Percentiles rank a stretch among this genome's conserved stretches.
Evolutionary conservation across 2,329 filamentous ascomycete genomes (phyloP).

Genomic region (Xylaria sp.): DNA sequence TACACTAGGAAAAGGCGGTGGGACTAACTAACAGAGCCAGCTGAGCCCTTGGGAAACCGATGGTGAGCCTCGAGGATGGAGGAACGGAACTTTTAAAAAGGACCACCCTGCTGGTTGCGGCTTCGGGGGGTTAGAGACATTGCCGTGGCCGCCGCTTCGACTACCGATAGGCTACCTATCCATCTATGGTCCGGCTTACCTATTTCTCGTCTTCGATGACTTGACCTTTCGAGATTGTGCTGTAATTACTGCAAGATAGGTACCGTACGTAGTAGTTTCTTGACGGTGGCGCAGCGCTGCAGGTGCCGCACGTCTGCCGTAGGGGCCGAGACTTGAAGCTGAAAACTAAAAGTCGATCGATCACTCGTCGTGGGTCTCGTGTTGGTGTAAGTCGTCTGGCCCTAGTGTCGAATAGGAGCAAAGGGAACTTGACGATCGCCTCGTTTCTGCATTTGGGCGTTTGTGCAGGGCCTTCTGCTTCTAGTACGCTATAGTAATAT

Average conservation of each 20-base stretch:
- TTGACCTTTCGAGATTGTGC: slow-evolving; percentile 2
- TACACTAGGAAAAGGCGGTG: slow-evolving; percentile 22
- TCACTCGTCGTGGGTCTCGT: slow-evolving; percentile 1
- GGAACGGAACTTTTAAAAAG: background rate
- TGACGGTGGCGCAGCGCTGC: slow-evolving; percentile 9
- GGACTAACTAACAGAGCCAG: background rate
- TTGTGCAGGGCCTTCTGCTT: background rate
- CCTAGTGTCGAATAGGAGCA: slow-evolving; percentile 2
- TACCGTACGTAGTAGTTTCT: background rate
- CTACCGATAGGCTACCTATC: background rate
- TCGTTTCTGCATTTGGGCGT: slow-evolving; percentile 22
- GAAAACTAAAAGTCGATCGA: slow-evolving; percentile 23
- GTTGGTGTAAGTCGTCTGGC: slow-evolving; percentile 4
- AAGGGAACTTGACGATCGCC: slow-evolving; percentile 5
- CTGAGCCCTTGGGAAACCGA: background rate
- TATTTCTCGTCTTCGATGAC: background rate
- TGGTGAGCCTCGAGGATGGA: background rate
- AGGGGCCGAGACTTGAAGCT: slow-evolving; percentile 31
- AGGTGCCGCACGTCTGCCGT: slow-evolving; percentile 9
- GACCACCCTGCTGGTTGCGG: slow-evolving; percentile 16
- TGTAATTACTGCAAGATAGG: background rate
- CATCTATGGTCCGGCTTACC: background rate
- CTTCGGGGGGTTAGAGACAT: slow-evolving; percentile 23
- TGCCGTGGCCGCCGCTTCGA: slow-evolving; percentile 25
- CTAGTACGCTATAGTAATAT: background rate